These are phyloP conservation scores for Lomentospora prolificans DNA, from an alignment of 2,329 filamentous ascomycete species.

Conservation along the genomic window DNA sequence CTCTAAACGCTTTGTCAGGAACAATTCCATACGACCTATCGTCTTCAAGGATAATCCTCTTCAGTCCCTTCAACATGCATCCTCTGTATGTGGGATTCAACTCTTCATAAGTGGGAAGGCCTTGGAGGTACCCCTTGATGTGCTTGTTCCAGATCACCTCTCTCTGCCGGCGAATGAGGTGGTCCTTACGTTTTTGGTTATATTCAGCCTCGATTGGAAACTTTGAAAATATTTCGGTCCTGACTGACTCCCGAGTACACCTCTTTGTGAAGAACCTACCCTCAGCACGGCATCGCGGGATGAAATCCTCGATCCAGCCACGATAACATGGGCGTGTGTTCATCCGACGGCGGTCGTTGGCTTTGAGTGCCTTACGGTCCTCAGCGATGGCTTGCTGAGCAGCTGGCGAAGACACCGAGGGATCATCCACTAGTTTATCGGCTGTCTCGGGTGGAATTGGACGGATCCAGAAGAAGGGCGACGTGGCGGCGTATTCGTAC, in stretches of 20 bases:
- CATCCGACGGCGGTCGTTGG: conserved; percentile 49
- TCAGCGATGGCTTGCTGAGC: conserved; percentile 20
- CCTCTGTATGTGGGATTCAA: conserved; percentile 21
- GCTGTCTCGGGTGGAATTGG: background rate
- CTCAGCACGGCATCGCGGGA: conserved; percentile 39
- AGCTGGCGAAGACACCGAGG: conserved; percentile 10
- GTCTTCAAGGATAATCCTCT: conserved; percentile 37
- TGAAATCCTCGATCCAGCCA: conserved; percentile 52
- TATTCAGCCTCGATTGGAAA: conserved; percentile 41
- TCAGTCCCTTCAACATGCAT: conserved; percentile 31
- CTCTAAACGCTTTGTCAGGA: conserved; percentile 18
- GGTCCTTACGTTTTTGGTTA: conserved; percentile 28
- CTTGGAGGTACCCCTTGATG: conserved; percentile 29
- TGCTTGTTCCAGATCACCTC: conserved; percentile 34
- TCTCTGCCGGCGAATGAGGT: conserved; percentile 28
- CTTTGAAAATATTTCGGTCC: conserved; percentile 38
- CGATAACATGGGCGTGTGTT: conserved; percentile 45
- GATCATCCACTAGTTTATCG: background rate
- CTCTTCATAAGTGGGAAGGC: conserved; percentile 14
- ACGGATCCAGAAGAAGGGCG: conserved; percentile 45
- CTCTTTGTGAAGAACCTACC: conserved; percentile 22
- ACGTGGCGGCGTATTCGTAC: conserved; percentile 50
- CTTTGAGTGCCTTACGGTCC: conserved; percentile 29
- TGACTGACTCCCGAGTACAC: conserved; percentile 33
- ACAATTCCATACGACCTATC: conserved; percentile 28